Conservation (phyloP, 1,139 yeast genomes). For the Geotrichum carabidarum region DNA sequence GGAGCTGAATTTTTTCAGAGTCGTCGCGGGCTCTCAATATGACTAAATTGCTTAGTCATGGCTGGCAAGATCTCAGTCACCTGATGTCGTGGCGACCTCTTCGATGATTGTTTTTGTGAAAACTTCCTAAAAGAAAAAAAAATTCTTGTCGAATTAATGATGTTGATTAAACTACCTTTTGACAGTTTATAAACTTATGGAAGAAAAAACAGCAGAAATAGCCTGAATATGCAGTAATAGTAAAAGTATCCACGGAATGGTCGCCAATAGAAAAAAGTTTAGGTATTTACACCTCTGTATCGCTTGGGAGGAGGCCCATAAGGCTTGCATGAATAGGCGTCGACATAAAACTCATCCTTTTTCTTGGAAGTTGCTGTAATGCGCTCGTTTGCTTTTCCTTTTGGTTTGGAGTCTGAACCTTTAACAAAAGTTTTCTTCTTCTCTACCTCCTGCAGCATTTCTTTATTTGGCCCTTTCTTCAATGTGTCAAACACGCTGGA, state of each 20-base stretch:
- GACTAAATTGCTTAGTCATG: neutral
- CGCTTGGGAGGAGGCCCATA: conserved; percentile 34
- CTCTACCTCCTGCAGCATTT: neutral
- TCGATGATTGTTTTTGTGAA: neutral
- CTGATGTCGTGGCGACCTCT: neutral
- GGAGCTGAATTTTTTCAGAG: neutral
- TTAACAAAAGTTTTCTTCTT: neutral
- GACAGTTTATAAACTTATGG: neutral
- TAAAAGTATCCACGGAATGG: neutral
- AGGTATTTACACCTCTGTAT: conserved; percentile 26
- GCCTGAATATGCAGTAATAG: neutral
- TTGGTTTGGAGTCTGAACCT: neutral
- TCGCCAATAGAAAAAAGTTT: neutral
- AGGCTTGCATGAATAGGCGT: conserved; percentile 32
- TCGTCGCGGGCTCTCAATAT: neutral
- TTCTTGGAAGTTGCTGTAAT: conserved; percentile 2
- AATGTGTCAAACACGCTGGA: neutral
- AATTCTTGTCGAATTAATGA: no score
- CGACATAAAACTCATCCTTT: conserved; percentile 21
- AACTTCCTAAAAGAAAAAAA: neutral
- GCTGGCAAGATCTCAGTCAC: neutral
- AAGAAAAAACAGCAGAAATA: neutral
- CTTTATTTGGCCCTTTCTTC: conserved; percentile 4
- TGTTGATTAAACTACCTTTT: neutral
- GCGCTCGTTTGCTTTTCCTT: conserved; percentile 11